Conservation (phyloP, 805 yeast genomes). For the Candida quercuum region DNA sequence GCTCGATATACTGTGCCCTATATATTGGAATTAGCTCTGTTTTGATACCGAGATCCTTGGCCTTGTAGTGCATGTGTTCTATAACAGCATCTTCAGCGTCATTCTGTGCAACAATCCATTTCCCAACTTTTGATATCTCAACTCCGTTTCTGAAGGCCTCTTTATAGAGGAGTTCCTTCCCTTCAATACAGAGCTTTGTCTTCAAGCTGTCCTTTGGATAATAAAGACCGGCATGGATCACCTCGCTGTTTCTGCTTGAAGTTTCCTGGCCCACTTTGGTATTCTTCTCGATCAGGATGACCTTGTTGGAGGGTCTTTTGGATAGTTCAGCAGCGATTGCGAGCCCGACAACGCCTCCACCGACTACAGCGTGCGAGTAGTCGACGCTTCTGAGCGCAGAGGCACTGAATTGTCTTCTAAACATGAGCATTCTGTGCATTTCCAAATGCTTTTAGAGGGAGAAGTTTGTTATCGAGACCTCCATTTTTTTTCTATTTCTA, state of each 20-base stretch:
- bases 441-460: neutral
- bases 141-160: conserved; percentile 40
- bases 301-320: conserved; percentile 38
- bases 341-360: conserved; percentile 83
- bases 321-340: conserved; percentile 73
- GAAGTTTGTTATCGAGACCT: neutral
- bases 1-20: conserved; percentile 48
- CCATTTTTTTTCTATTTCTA: neutral
- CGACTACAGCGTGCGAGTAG: conserved; percentile 68
- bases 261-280: conserved; percentile 69
- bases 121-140: conserved; percentile 62
- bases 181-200: conserved; percentile 65
- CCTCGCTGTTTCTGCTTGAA: conserved; percentile 87
- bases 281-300: conserved; percentile 68
- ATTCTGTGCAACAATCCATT: conserved; percentile 83
- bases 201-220: conserved; percentile 67
- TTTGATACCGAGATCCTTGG: conserved; percentile 50
- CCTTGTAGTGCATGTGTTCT: conserved; percentile 43
- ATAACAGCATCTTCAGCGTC: conserved; percentile 58
- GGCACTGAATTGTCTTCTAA: conserved; percentile 1
- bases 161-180: conserved; percentile 64
- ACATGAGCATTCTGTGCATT: neutral
- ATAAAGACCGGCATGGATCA: conserved; percentile 86
- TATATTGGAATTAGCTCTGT: conserved; percentile 46
- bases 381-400: conserved; percentile 28